Evolutionary conservation across 495 filamentous ascomycete species (phyloP).

Genomic region (Penicillium riverlandense): DNA sequence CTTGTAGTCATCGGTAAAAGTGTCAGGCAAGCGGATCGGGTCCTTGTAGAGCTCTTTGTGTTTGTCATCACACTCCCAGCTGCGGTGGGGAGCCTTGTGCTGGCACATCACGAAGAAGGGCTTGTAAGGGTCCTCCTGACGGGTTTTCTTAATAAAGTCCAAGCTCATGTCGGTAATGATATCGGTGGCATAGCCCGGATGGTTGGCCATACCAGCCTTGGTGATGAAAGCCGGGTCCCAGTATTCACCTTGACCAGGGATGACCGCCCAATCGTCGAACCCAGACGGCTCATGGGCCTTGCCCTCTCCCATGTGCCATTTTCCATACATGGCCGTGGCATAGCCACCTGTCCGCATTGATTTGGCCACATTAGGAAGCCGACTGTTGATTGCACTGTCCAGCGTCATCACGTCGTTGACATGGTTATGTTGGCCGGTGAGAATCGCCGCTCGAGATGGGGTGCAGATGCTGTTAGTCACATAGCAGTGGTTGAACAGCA

Average conservation of each 20-base stretch:
- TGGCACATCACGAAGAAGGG: conserved; percentile 45
- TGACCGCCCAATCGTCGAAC: conserved; percentile 34
- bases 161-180: conserved; percentile 37
- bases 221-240: conserved; percentile 33
- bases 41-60: conserved; percentile 33
- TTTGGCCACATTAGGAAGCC: conserved; percentile 36
- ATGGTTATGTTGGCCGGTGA: conserved; percentile 39
- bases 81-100: conserved; percentile 39
- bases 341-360: conserved; percentile 31
- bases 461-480: conserved; percentile 42
- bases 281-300: conserved; percentile 30
- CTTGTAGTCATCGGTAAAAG: conserved; percentile 38
- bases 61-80: conserved; percentile 34
- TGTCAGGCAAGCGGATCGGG: conserved; percentile 29
- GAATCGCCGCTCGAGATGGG: conserved; percentile 31
- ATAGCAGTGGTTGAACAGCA: conserved; percentile 42
- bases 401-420: conserved; percentile 38
- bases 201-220: conserved; percentile 9
- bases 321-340: conserved; percentile 35
- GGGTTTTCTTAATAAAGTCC: conserved; percentile 18
- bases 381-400: conserved; percentile 33
- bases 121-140: conserved; percentile 13
- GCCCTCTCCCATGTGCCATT: conserved; percentile 40
- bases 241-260: conserved; percentile 37
- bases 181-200: conserved; percentile 33